Conservation (phyloP, 2,329 filamentous ascomycete species). For the Fusarium marasasianum region DNA sequence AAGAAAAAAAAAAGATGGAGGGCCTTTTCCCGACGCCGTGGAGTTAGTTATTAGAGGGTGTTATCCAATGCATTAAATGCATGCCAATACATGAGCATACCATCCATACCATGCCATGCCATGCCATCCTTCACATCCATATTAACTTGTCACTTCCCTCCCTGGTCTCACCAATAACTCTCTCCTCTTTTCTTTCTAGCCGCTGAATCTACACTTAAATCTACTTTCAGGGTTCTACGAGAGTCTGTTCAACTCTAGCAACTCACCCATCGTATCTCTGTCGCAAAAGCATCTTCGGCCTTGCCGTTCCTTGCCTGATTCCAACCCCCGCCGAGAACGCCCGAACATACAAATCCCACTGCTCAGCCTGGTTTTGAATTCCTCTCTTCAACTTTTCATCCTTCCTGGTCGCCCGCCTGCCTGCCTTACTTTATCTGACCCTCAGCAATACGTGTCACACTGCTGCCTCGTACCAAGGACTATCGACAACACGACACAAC, state of each 20-base stretch:
- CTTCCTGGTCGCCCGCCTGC: background rate
- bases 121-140: slow-evolving; percentile 8
- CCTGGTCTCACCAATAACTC: slow-evolving; percentile 10
- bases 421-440: background rate
- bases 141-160: slow-evolving; percentile 25
- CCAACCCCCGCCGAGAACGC: slow-evolving; percentile 42
- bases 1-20: background rate
- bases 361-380: slow-evolving; percentile 5
- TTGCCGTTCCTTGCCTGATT: slow-evolving; percentile 29
- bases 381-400: background rate
- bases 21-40: background rate
- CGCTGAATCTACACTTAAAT: background rate
- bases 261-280: background rate
- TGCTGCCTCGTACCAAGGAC: background rate
- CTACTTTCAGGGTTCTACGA: background rate
- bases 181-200: background rate
- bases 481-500: slow-evolving; percentile 18
- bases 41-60: background rate
- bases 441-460: background rate
- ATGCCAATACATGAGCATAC: slow-evolving; percentile 6
- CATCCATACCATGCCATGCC: background rate
- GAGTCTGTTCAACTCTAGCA: background rate
- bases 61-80: slow-evolving; percentile 1
- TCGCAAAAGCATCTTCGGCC: slow-evolving; percentile 35
- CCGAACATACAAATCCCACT: slow-evolving; percentile 32